Base-by-base conservation (phyloP, 108 stramenopile genomes). In the Skeletonema menzelii region DNA sequence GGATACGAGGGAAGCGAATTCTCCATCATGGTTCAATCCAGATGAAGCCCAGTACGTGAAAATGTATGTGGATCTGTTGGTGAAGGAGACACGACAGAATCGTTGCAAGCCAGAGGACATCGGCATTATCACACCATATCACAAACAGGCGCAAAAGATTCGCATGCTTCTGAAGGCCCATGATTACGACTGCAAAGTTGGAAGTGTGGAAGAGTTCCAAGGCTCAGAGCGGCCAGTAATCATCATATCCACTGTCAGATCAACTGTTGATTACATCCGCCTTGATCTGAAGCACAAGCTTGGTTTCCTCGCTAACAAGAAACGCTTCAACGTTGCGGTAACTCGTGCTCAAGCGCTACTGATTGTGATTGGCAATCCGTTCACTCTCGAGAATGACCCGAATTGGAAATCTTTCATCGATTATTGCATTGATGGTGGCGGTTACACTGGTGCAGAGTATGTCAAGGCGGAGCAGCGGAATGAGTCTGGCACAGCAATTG, bases 1-100 rank as follows among this genome's bases (percentile, higher is more conserved):
- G 56, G 86, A 93, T 73, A 30, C 40, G 20, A 79, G 87, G 0
- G 85, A 89, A 59, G 79, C 87, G 8, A 87, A 86, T 62, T 91
- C 90, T 14, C 92, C 92, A 27, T 89, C 89, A 5, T 95, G 88
- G 90, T 95, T 89, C 83, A 95, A 95, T 73, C 85, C 89, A 20
- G 79, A 90, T 17, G 94, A 95, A 62, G 87, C 74, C 24, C 59
- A 76, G 8, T 72, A 79, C 34, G 91, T 93, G 22, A 76, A 90
- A 26, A 76, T 85, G 28, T 87, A 92, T 55, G 88, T 92, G 34
- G 60, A 92, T 55, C 31, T 72, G 15, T 57, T 94, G 27, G 55
- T 91, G 11, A 73, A 80, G 31, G 69, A 83, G 11, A 77, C 84
- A 2, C 73, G 75, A 38, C 63, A 27, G 3, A 77, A 77, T 37